Evolutionary conservation across 352 stramenopile genomes (phyloP).

Genomic region (Lagenidium giganteum): DNA sequence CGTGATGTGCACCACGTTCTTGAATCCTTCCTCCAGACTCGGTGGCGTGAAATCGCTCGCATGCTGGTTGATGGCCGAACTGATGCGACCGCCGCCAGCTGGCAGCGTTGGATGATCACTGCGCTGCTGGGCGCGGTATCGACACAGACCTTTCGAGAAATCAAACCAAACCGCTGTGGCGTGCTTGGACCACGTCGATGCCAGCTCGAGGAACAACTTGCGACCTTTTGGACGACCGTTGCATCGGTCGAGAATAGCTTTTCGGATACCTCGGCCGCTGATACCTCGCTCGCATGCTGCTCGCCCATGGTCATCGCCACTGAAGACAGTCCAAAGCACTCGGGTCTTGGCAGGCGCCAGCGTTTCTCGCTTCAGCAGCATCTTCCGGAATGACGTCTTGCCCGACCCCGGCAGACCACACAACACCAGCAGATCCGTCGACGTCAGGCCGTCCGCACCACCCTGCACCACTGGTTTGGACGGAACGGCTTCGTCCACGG

Average conservation of each 20-base stretch:
- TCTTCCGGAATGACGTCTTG: constrained; percentile 33
- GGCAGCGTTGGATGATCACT: constrained; percentile 27
- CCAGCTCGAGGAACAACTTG: constrained; percentile 23
- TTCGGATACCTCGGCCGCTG: constrained; percentile 14
- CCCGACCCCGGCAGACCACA: constrained; percentile 34
- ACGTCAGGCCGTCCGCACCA: constrained; percentile 11
- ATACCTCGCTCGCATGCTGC: too few species aligned
- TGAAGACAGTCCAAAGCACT: constrained; percentile 31
- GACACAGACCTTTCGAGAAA: constrained; percentile 17
- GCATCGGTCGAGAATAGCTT: constrained; percentile 30
- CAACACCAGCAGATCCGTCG: constrained; percentile 29
- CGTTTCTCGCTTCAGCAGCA: constrained; percentile 20
- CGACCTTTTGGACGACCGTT: constrained; percentile 30
- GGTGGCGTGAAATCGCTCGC: constrained; percentile 22
- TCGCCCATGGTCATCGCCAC: constrained; percentile 28
- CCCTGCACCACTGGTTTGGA: constrained; percentile 22
- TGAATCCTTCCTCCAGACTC: constrained; percentile 24
- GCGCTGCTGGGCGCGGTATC: constrained; percentile 27
- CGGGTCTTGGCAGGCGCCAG: constrained; percentile 1
- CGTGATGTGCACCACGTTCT: constrained; percentile 26
- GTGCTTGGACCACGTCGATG: constrained; percentile 29
- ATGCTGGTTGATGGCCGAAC: constrained; percentile 24
- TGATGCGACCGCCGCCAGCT: constrained; percentile 21
- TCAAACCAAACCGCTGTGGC: constrained; percentile 40
- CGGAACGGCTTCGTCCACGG: constrained; percentile 11